A percentile compares a stretch with the other conserved stretches of the same genome.
phyloP scores from a whole-genome alignment of 2,329 filamentous ascomycete species.

The Nothophoma quercina region DNA sequence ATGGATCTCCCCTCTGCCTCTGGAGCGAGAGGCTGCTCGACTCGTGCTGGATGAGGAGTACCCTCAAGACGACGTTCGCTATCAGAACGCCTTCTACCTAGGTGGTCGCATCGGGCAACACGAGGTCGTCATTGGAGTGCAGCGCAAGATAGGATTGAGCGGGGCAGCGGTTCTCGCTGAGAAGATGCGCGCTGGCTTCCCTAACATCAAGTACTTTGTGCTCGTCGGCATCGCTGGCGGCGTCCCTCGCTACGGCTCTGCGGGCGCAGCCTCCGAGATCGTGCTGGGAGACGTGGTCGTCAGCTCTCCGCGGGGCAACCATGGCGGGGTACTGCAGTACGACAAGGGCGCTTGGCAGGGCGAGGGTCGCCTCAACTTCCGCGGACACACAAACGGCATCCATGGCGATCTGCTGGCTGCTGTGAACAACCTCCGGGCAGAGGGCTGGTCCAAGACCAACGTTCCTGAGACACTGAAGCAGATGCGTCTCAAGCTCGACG shows the following conservation, averaged over 20 bases:
- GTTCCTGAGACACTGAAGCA: background rate
- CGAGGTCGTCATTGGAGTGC: background rate
- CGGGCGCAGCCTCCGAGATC: constrained; percentile 20
- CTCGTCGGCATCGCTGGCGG: constrained; percentile 33
- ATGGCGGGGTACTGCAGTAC: constrained; percentile 31
- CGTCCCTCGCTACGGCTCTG: constrained; percentile 23
- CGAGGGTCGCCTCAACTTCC: constrained; percentile 19
- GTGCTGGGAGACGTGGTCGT: constrained; percentile 33
- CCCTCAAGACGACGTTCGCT: background rate
- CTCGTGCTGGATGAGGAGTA: background rate
- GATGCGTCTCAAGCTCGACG: background rate
- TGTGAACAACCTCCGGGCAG: constrained; percentile 1
- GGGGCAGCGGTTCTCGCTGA: background rate
- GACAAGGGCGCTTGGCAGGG: constrained; percentile 25
- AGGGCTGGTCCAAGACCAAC: background rate
- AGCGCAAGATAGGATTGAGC: background rate
- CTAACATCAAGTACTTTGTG: constrained; percentile 23
- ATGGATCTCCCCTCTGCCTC: background rate
- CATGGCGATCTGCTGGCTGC: constrained; percentile 1
- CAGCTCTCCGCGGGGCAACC: constrained; percentile 23
- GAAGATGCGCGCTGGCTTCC: constrained; percentile 21
- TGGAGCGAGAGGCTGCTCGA: background rate
- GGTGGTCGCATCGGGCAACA: background rate
- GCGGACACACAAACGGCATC: constrained; percentile 19
- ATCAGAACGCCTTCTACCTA: background rate